These are phyloP conservation scores for Penicillium aurantiogriseum DNA, from an alignment of 2,329 filamentous ascomycete genomes.

Conservation along the genomic window DNA sequence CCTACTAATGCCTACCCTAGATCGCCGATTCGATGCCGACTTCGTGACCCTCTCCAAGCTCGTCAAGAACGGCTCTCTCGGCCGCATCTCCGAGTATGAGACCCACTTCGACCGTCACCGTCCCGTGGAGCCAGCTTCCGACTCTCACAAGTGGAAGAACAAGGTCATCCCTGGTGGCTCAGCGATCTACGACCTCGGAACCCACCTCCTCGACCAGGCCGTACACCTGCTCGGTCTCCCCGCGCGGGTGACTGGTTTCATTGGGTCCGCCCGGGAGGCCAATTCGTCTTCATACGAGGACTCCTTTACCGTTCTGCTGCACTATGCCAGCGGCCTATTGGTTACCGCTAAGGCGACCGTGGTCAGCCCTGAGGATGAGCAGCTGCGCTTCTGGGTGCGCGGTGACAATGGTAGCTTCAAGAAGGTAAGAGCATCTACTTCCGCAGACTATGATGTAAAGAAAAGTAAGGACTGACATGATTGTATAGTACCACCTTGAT, in stretches of 20 bases:
- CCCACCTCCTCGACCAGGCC: slow-evolving; percentile 73
- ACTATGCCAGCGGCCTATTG: slow-evolving; percentile 62
- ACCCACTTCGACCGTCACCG: slow-evolving; percentile 78
- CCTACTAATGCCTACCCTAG: slow-evolving; percentile 21
- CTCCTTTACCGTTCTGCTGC: slow-evolving; percentile 61
- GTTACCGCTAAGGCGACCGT: slow-evolving; percentile 69
- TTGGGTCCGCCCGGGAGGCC: slow-evolving; percentile 64
- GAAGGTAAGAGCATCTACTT: slow-evolving; percentile 53
- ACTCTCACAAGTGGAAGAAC: slow-evolving; percentile 63
- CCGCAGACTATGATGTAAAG: too few species aligned
- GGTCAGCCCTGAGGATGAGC: slow-evolving; percentile 65
- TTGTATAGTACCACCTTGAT: slow-evolving; percentile 57
- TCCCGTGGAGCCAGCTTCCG: slow-evolving; percentile 51
- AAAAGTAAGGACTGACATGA: background rate
- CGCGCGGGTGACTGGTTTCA: slow-evolving; percentile 63
- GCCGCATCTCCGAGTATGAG: slow-evolving; percentile 73
- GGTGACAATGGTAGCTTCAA: slow-evolving; percentile 72
- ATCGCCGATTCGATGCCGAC: slow-evolving; percentile 75
- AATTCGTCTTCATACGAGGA: slow-evolving; percentile 53
- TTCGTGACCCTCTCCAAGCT: slow-evolving; percentile 69
- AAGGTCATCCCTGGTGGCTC: slow-evolving; percentile 64
- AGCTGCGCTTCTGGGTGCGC: slow-evolving; percentile 74
- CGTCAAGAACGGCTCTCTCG: slow-evolving; percentile 59
- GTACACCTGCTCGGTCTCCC: slow-evolving; percentile 70
- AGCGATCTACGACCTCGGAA: slow-evolving; percentile 71